Conservation (phyloP, 352 stramenopile genomes). For the Phytopythium kandeliae region DNA sequence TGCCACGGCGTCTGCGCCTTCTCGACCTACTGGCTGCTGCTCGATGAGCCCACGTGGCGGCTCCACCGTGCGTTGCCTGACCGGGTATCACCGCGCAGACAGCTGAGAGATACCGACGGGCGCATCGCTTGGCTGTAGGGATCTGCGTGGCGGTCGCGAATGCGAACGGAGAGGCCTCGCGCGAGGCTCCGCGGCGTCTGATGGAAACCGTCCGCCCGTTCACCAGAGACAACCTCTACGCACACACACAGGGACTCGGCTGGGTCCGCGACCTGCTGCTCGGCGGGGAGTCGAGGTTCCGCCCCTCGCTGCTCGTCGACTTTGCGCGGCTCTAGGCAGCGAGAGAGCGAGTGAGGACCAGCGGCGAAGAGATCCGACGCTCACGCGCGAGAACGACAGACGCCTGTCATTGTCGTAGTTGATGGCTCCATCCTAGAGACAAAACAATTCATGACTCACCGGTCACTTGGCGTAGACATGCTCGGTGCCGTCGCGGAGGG, state of each 20-base stretch:
- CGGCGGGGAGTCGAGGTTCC: background rate
- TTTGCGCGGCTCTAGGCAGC: background rate
- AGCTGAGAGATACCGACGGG: background rate
- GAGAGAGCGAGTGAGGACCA: background rate
- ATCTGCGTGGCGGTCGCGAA: slow-evolving; percentile 4
- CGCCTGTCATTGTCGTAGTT: background rate
- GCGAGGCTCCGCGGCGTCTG: background rate
- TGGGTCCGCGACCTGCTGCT: background rate
- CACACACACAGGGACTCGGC: background rate
- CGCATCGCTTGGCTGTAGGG: background rate
- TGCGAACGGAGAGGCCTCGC: background rate
- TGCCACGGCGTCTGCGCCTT: slow-evolving; percentile 32
- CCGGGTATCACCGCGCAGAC: background rate
- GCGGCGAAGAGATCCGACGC: background rate
- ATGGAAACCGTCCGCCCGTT: slow-evolving; percentile 1
- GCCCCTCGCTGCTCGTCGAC: background rate
- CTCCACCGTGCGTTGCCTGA: slow-evolving; percentile 21
- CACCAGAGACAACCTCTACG: slow-evolving; percentile 5
- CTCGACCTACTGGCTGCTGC: slow-evolving; percentile 37
- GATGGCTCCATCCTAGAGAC: background rate
- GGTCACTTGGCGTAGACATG: slow-evolving; percentile 53
- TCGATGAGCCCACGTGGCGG: slow-evolving; percentile 31
- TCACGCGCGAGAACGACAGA: background rate
- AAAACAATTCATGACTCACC: background rate
- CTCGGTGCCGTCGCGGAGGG: slow-evolving; percentile 62